These are phyloP conservation scores for Datura wrightii DNA, from an alignment of 257 asterid genomes.

Conservation along the genomic window DNA sequence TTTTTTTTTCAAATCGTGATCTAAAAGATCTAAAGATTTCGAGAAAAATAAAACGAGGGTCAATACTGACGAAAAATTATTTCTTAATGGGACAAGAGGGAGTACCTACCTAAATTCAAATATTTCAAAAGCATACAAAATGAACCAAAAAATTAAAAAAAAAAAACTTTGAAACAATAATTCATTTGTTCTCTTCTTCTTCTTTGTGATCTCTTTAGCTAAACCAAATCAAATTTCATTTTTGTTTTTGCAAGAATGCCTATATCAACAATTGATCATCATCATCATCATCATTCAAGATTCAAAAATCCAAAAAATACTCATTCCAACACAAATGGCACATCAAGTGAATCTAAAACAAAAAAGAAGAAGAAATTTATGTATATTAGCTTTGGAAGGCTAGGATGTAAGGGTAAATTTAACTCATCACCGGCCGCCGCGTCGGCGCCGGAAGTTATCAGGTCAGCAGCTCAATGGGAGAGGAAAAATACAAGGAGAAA, in stretches of 20 bases:
- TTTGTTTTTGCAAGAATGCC: background rate
- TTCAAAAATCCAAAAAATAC: background rate
- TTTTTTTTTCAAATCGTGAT: no score
- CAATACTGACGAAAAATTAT: background rate
- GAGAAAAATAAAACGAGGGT: background rate
- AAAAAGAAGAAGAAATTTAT: slow-evolving; percentile 43
- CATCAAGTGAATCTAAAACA: slow-evolving; percentile 38
- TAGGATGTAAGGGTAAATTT: slow-evolving; percentile 54
- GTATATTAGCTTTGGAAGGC: slow-evolving; percentile 46
- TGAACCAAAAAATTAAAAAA: background rate
- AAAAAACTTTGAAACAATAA: background rate
- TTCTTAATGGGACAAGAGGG: background rate
- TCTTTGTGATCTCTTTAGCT: background rate
- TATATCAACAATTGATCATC: background rate
- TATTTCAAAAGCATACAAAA: background rate
- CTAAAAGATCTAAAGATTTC: background rate
- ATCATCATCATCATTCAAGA: slow-evolving; percentile 11
- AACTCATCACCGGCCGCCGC: background rate
- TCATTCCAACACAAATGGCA: background rate
- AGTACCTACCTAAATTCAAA: background rate
- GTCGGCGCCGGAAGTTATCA: background rate
- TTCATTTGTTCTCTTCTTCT: slow-evolving; percentile 26
- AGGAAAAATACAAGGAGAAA: slow-evolving; percentile 37
- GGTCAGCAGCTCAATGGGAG: slow-evolving; percentile 28
- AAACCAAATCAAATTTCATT: no score